phyloP scores from a whole-genome alignment of 2,329 filamentous ascomycete species.

The Epichloe festucae region DNA sequence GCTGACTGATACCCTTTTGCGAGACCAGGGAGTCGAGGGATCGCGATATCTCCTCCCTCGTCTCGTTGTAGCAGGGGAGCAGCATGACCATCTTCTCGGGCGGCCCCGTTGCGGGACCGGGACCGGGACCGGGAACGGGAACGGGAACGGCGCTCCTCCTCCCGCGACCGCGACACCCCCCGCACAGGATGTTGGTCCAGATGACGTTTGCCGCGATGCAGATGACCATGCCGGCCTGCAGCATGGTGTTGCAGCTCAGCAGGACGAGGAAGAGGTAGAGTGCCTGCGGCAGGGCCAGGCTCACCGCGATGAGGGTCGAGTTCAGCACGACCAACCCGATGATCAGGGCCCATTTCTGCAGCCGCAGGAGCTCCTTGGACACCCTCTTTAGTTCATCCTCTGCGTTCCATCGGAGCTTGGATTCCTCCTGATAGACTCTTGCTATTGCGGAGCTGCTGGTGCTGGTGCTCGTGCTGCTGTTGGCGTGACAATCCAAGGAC shows the following conservation, averaged over 20 bases:
- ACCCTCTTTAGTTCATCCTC: slow-evolving; percentile 26
- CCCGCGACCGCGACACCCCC: slow-evolving; percentile 15
- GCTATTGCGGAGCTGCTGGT: slow-evolving; percentile 24
- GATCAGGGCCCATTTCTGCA: slow-evolving; percentile 28
- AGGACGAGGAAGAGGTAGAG: slow-evolving; percentile 32
- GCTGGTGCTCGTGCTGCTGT: slow-evolving; percentile 15
- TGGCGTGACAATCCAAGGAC: slow-evolving; percentile 14
- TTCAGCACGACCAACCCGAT: slow-evolving; percentile 22
- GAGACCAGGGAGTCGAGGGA: slow-evolving; percentile 33
- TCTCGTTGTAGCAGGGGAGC: slow-evolving; percentile 38
- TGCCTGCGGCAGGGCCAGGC: slow-evolving; percentile 24
- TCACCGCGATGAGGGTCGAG: slow-evolving; percentile 22
- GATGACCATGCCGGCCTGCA: slow-evolving; percentile 29
- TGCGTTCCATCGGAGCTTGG: slow-evolving; percentile 26
- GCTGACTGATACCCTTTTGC: slow-evolving; percentile 28
- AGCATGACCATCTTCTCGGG: slow-evolving; percentile 32
- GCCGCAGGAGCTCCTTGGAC: slow-evolving; percentile 22
- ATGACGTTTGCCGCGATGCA: slow-evolving; percentile 22
- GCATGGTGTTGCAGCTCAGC: slow-evolving; percentile 31
- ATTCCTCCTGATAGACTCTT: slow-evolving; percentile 24
- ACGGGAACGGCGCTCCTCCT: background rate
- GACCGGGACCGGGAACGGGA: background rate
- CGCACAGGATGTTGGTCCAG: slow-evolving; percentile 18
- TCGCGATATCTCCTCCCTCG: slow-evolving; percentile 26
- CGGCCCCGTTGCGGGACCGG: slow-evolving; percentile 17